Percentiles rank a stretch among this genome's conserved stretches.
phyloP scores from a whole-genome alignment of 805 yeast species.

The Kluyveromyces nonfermentans region DNA sequence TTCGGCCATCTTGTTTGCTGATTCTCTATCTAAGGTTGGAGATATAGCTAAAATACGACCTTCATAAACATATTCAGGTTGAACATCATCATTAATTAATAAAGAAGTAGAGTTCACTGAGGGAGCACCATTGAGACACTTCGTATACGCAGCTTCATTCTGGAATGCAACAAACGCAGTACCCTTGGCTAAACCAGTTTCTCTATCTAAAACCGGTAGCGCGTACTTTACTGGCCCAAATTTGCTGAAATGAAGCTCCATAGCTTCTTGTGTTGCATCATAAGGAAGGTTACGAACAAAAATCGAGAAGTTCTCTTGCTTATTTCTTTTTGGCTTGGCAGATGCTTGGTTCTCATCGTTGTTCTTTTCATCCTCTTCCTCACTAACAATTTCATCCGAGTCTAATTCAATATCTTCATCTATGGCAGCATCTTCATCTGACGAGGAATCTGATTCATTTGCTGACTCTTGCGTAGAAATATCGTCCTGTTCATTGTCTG shows the following conservation, averaged over 20 bases:
- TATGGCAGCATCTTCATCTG: slow-evolving; percentile 31
- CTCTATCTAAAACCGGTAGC: slow-evolving; percentile 81
- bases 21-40: slow-evolving; percentile 77
- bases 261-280: slow-evolving; percentile 76
- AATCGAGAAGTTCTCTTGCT: slow-evolving; percentile 59
- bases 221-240: slow-evolving; percentile 92
- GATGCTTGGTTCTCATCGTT: slow-evolving; percentile 25
- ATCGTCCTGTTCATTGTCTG: slow-evolving; percentile 32
- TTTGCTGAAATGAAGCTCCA: slow-evolving; percentile 64
- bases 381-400: slow-evolving; percentile 21
- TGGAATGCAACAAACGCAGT: slow-evolving; percentile 90
- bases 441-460: slow-evolving; percentile 21
- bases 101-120: slow-evolving; percentile 51
- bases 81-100: slow-evolving; percentile 85
- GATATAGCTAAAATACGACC: slow-evolving; percentile 83
- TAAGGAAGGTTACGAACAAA: slow-evolving; percentile 93
- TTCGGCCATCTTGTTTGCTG: slow-evolving; percentile 67
- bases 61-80: slow-evolving; percentile 80
- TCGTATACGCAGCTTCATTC: slow-evolving; percentile 48
- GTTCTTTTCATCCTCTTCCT: slow-evolving; percentile 26
- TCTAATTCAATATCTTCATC: slow-evolving; percentile 27
- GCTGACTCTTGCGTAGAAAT: slow-evolving; percentile 27
- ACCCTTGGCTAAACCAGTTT: slow-evolving; percentile 81
- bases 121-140: slow-evolving; percentile 75
- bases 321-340: slow-evolving; percentile 39